Conservation (phyloP, 371 early-diverging fungal species). For the Chytridium lagenaria region DNA sequence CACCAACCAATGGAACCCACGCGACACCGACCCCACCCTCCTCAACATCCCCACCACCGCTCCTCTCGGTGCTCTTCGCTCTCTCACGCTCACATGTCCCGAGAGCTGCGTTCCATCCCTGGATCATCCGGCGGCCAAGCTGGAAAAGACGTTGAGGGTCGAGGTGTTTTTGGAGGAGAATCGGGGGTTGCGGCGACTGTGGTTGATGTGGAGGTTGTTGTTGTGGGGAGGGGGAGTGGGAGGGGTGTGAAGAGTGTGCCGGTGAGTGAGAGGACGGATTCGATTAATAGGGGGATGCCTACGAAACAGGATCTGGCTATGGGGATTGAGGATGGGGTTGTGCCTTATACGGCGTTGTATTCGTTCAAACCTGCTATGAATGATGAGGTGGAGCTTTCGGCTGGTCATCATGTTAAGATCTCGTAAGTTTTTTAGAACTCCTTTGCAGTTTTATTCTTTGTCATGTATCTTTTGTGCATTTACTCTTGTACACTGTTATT, state of each 20-base stretch:
- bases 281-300: neutral
- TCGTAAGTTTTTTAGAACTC: neutral
- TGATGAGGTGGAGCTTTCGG: neutral
- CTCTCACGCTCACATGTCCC: too few species aligned
- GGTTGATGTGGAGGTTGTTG: neutral
- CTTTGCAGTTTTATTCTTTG: neutral
- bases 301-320: neutral
- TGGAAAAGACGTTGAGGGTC: neutral
- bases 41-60: too few species aligned
- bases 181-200: neutral
- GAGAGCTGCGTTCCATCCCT: too few species aligned
- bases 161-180: neutral
- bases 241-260: neutral
- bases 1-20: constrained; percentile 7
- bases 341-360: constrained; percentile 14
- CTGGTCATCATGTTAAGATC: constrained; percentile 15
- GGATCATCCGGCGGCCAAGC: too few species aligned
- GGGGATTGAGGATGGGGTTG: constrained; percentile 16
- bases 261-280: neutral
- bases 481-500: too few species aligned
- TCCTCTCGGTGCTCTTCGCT: too few species aligned
- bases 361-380: neutral
- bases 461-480: too few species aligned
- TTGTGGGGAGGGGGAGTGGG: neutral
- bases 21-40: too few species aligned